Evolutionary conservation across 257 asterid genomes (phyloP), one percentile per base, ranked within the genome.

Genomic region (Fraxinus americana): DNA sequence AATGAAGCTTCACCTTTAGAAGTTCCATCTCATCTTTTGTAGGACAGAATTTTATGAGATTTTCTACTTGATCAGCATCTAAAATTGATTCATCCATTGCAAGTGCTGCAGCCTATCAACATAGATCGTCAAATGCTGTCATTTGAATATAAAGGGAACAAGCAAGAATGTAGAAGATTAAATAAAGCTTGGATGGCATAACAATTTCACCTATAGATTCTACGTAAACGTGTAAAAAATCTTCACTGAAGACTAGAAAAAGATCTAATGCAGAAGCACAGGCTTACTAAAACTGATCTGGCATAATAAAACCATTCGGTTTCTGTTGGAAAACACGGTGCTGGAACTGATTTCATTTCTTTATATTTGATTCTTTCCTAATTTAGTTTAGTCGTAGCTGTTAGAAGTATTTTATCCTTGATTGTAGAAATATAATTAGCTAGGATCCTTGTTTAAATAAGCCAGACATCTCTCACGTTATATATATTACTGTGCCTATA

Each of bases 61-160:
- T 94, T 85, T 96, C 99, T 65, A 96, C 98, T 89, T 94, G 98
- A 87, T 96, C 99, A 68, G 98, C 98, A 89, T 96, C 99, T 86
- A 96, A 83, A 35, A 93, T 83, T 82, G 97, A 83, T 83, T 86
- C 96, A 91, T 96, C 98, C 99, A 96, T 89, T 67, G 98, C 97
- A 43, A 96, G 95, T 77, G 95, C 97, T 78, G 99, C 98, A 83
- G 98, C 93, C 99, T 96, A 84, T 66, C 72, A 81, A 84, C 82
- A 71, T 78, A 21, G 78, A 70, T 71, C 82, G 75, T 73, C 78
- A 78, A 63, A 48, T 67, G 54, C 35, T 6, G 78, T 75, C 32
- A 65, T 35, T 71, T 73, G 63, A 76, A 74, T 78, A 65, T 39
- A 27, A 72, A 73, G 25, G 23, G 77, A 30, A 70, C 69, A 25